Percentiles rank a stretch among this genome's conserved stretches.
phyloP scores from a whole-genome alignment of 257 asterid species.

The Thymus mandschuricus region DNA sequence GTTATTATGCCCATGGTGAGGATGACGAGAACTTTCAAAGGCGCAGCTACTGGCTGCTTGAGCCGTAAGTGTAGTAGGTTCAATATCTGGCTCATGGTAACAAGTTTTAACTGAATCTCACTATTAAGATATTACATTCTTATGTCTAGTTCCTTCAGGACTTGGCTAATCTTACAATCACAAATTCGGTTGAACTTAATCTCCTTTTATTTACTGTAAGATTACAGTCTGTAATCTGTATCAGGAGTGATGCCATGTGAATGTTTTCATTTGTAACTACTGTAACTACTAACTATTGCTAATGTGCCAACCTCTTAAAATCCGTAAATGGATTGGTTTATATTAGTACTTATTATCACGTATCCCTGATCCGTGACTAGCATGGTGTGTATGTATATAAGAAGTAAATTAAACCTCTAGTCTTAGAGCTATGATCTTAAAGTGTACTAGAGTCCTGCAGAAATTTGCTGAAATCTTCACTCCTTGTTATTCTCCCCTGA shows the following conservation, averaged over 20 bases:
- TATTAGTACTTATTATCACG: constrained; percentile 1
- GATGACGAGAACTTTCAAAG: constrained; percentile 92
- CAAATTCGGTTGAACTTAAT: constrained; percentile 2
- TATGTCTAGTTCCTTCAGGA: constrained; percentile 19
- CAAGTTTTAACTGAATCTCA: constrained; percentile 22
- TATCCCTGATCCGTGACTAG: background rate
- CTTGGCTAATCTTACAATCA: background rate
- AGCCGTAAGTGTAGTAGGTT: constrained; percentile 64
- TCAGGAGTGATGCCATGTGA: background rate
- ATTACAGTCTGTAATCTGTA: constrained; percentile 4
- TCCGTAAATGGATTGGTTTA: background rate
- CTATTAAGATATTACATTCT: constrained; percentile 6
- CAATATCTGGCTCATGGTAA: constrained; percentile 25
- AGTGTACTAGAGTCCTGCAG: constrained; percentile 21
- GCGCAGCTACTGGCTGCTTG: constrained; percentile 99
- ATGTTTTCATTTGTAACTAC: constrained; percentile 20
- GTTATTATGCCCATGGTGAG: constrained; percentile 99
- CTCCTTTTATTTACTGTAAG: constrained; percentile 12
- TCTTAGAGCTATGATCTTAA: background rate
- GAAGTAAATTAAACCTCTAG: constrained; percentile 11
- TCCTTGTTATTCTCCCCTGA: constrained; percentile 1
- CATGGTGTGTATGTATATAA: constrained; percentile 1
- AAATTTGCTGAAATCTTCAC: constrained; percentile 25
- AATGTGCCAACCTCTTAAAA: constrained; percentile 6
- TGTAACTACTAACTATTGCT: constrained; percentile 21